Base-by-base conservation (phyloP, 2,329 filamentous ascomycete species). In the Trichocomaceae sp. region DNA sequence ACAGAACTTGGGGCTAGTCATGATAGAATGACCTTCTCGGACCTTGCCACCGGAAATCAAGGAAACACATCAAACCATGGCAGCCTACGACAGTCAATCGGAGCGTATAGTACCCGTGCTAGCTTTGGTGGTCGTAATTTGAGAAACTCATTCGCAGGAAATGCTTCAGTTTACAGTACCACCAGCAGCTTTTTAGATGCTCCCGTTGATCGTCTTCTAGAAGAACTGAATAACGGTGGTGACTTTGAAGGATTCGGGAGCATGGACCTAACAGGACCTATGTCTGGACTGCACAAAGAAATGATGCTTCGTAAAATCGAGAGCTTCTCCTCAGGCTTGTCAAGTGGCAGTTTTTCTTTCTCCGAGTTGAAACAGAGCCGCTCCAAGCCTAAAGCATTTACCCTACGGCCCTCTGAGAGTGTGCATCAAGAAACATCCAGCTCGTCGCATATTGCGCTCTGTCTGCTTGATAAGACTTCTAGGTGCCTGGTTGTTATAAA, bases 1-100 rank as follows among this genome's bases (percentile, higher is more conserved):
- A 87, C 88, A 31, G 92, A 96, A 66, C 76, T 96, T 19, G 92
- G 89, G 0, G 86, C 88, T 9, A 93, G 86, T 15, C 88, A 92
- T 60, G 90, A 95, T 62, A 81, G 88, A 63, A 79, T 85, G 1
- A 81, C 85, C n/a, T 95, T 95, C 66, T 81, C 84, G 26, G 90
- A 96, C 48, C 81, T 85, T 57, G 79, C 82, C 15, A 75, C 76
- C 52, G 76, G 72, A 62, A 73, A 63, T 50, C 71, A 72, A 57
- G 62, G 64, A 13, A 68, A 57, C 45, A 56, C 64, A 15, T 57
- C 66, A 42, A 63, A 64, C 23, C 76, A 71, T 69, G 60, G 77
- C 69, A 77, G 78, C 44, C 71, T 78, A 13, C 83, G 86, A 60
- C 81, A 93, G 52, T 95, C 91, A 1, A 81, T 93, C 59, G 86